Evolutionary conservation across 495 filamentous ascomycete species (phyloP), one percentile per base, ranked within the genome.

Genomic region (Aspergillus olivimuriae): DNA sequence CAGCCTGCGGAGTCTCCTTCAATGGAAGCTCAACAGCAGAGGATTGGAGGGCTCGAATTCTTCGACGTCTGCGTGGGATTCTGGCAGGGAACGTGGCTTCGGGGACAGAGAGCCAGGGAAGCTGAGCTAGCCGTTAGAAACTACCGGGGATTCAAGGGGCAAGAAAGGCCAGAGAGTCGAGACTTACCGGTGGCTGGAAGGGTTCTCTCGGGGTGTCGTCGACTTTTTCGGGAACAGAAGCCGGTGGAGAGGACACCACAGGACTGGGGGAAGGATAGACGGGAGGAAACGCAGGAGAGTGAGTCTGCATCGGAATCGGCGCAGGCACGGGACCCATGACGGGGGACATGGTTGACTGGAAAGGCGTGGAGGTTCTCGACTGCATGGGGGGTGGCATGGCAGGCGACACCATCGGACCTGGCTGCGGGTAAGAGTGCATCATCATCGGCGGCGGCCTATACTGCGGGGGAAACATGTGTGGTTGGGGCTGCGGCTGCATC

Each of bases 31-130:
- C 71, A 14, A 80, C 62, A 2, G 63, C 49, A 11, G 60, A 61
- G 4, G 60, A 51, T 12, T 62, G 56, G 22, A 76, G 53, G 5
- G 50, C 51, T 23, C 67, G 68, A 31, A 50, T 52, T 50, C 59
- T 67, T 40, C 73, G 60, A 39, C 66, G 69, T 53, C 61, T 64
- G 42, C 61, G 58, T 19, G 58, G 62, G 32, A 58, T 57, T 53
- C 68, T 55, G 2, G 67, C 57, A 19, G 89, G 87, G 57, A 92
- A 94, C 3, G 76, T 59, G 12, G 62, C 50, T 17, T 84, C 80
- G 2, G 82, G 78, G 23, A 74, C 70, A 19, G 89, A 94, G n/a
- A 82, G 69, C 89, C 89, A 94, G 9, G 89, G 89, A 2, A 95
- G 67, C 80, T 87, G 52, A 5, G n/a, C n/a, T n/a, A n/a, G n/a